Conservation (phyloP, 768 basidiomycete species). For the Macrolepiota albuminosa region DNA sequence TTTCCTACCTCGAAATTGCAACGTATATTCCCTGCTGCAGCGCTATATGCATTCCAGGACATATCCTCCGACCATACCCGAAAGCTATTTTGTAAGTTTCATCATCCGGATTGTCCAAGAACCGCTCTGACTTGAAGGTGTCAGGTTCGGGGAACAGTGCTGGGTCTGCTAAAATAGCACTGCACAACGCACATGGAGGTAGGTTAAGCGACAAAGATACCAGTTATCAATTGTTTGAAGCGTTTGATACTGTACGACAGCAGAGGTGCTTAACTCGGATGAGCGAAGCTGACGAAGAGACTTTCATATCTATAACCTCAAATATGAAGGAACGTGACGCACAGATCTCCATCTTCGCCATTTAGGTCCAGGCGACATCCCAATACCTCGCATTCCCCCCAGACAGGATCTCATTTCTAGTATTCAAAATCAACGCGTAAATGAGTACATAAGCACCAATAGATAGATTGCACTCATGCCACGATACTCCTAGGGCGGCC, state of each 20-base stretch:
- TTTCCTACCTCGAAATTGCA: slow-evolving; percentile 20
- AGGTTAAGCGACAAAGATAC: neutral
- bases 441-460: neutral
- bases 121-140: slow-evolving; percentile 34
- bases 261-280: slow-evolving; percentile 3
- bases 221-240: slow-evolving; percentile 5
- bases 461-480: slow-evolving; percentile 16
- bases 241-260: slow-evolving; percentile 8
- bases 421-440: neutral
- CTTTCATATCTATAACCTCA: neutral
- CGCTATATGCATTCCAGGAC: slow-evolving; percentile 31
- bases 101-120: slow-evolving; percentile 24
- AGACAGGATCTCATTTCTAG: slow-evolving; percentile 26
- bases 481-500: slow-evolving; percentile 28
- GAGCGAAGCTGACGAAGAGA: slow-evolving; percentile 3
- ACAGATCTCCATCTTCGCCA: slow-evolving; percentile 31
- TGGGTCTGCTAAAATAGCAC: slow-evolving; percentile 6
- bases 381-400: slow-evolving; percentile 27
- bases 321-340: slow-evolving; percentile 1
- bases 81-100: slow-evolving; percentile 27
- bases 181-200: neutral
- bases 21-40: slow-evolving; percentile 27
- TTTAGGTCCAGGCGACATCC: slow-evolving; percentile 25
- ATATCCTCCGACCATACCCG: slow-evolving; percentile 35
- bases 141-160: slow-evolving; percentile 27